Evolutionary conservation across 495 filamentous ascomycete species (phyloP).

Genomic region (Penicillium herquei): DNA sequence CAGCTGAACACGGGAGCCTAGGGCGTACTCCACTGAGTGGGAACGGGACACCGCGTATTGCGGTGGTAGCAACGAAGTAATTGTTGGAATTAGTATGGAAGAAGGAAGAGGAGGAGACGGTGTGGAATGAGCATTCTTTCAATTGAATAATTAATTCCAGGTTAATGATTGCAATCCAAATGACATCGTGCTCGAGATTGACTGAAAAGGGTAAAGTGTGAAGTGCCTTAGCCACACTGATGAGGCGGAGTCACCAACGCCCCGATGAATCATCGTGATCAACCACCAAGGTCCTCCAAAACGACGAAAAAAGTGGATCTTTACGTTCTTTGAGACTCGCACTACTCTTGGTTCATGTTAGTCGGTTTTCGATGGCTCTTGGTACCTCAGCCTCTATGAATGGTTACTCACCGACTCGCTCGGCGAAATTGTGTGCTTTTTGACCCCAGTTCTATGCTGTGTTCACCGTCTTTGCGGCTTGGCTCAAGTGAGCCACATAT

Average conservation of each 20-base stretch:
- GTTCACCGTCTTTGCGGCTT: slow-evolving; percentile 16
- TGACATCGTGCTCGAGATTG: too few relatives aligned
- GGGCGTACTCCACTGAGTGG: background rate
- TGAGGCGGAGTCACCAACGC: slow-evolving; percentile 4
- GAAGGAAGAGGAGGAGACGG: background rate
- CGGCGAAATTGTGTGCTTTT: background rate
- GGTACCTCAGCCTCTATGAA: slow-evolving; percentile 14
- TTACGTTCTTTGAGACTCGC: background rate
- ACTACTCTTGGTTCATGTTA: background rate
- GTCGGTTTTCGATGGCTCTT: background rate
- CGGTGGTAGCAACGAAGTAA: background rate
- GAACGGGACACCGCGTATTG: background rate
- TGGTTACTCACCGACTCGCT: slow-evolving; percentile 10
- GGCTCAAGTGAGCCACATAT: slow-evolving; percentile 4
- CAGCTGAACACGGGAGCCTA: slow-evolving; percentile 30
- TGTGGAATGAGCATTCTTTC: background rate
- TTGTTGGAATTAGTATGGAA: background rate
- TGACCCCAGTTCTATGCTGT: slow-evolving; percentile 1
- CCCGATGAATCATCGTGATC: slow-evolving; percentile 5
- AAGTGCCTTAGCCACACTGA: background rate
- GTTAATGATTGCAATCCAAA: too few relatives aligned
- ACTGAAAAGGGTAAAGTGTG: background rate
- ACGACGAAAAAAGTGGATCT: background rate
- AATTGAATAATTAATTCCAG: too few relatives aligned
- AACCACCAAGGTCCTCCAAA: background rate